These are phyloP conservation scores for Penicillium sp. DNA, from an alignment of 2,329 filamentous ascomycete genomes.

Conservation along the genomic window DNA sequence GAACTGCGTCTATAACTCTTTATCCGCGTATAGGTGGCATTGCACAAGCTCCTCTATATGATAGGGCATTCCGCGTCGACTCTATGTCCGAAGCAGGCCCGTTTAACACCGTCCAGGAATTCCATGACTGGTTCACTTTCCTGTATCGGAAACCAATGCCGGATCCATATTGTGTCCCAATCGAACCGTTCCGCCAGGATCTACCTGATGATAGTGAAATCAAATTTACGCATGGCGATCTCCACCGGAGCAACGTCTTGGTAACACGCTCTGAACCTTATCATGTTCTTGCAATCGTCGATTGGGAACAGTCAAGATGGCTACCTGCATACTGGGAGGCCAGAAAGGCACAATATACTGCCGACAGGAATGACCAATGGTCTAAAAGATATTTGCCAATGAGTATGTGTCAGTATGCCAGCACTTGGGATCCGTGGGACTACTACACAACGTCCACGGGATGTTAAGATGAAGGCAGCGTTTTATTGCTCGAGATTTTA, in stretches of 20 bases:
- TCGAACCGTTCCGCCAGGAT: conserved; percentile 29
- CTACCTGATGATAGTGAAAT: conserved; percentile 32
- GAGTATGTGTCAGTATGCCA: conserved; percentile 29
- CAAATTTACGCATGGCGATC: conserved; percentile 36
- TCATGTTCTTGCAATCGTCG: neutral
- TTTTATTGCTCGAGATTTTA: too few species aligned
- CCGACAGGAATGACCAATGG: conserved; percentile 23
- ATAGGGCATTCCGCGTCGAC: conserved; percentile 17
- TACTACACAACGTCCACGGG: conserved; percentile 28
- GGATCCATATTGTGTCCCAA: conserved; percentile 25
- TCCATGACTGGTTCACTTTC: conserved; percentile 35
- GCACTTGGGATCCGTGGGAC: conserved; percentile 30
- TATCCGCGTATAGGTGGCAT: neutral
- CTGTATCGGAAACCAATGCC: conserved; percentile 21
- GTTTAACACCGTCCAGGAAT: conserved; percentile 29
- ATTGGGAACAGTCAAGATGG: conserved; percentile 23
- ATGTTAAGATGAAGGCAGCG: conserved; percentile 4
- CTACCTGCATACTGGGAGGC: conserved; percentile 34
- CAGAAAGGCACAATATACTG: conserved; percentile 28
- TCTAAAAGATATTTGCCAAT: conserved; percentile 29
- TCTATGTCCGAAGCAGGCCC: conserved; percentile 27
- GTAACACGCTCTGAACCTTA: conserved; percentile 19
- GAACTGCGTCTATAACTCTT: neutral
- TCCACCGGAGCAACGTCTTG: conserved; percentile 37
- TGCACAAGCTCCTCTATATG: neutral